Percentiles rank a stretch among this genome's conserved stretches.
Conservation (phyloP, 345 rosid genomes). For the Aquilaria malaccensis region DNA sequence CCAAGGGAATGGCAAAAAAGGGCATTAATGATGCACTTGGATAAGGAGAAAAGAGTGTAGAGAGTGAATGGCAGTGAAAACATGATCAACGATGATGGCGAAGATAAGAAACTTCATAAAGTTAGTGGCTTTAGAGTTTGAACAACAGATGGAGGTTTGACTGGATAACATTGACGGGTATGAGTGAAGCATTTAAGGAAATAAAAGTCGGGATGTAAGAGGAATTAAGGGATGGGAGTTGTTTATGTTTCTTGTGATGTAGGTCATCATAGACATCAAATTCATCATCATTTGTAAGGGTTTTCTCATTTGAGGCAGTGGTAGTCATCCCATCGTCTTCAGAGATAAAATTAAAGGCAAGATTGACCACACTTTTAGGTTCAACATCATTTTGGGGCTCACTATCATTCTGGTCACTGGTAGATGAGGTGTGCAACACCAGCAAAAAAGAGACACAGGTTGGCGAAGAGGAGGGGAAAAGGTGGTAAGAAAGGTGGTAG, state of each 20-base stretch:
- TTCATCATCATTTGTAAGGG: slow-evolving; percentile 27
- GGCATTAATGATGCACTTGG: slow-evolving; percentile 56
- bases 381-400: background rate
- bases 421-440: background rate
- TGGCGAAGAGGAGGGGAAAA: too few species aligned
- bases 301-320: slow-evolving; percentile 58
- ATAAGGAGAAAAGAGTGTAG: slow-evolving; percentile 37
- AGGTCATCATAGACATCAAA: slow-evolving; percentile 51
- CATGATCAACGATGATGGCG: slow-evolving; percentile 12
- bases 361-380: slow-evolving; percentile 17
- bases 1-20: slow-evolving; percentile 88
- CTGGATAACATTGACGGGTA: background rate
- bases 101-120: background rate
- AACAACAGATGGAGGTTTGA: too few species aligned
- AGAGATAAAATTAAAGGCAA: slow-evolving; percentile 44
- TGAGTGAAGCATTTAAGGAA: slow-evolving; percentile 1
- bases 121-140: too few species aligned
- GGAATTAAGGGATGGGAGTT: slow-evolving; percentile 33
- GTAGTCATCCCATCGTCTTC: slow-evolving; percentile 40
- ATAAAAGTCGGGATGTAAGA: slow-evolving; percentile 1
- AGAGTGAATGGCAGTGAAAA: slow-evolving; percentile 23
- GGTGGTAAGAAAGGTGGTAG: too few species aligned
- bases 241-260: slow-evolving; percentile 58
- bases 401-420: background rate
- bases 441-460: background rate